Conservation (phyloP, 2,329 filamentous ascomycete species). For the Dryadomyces quercivorus region DNA sequence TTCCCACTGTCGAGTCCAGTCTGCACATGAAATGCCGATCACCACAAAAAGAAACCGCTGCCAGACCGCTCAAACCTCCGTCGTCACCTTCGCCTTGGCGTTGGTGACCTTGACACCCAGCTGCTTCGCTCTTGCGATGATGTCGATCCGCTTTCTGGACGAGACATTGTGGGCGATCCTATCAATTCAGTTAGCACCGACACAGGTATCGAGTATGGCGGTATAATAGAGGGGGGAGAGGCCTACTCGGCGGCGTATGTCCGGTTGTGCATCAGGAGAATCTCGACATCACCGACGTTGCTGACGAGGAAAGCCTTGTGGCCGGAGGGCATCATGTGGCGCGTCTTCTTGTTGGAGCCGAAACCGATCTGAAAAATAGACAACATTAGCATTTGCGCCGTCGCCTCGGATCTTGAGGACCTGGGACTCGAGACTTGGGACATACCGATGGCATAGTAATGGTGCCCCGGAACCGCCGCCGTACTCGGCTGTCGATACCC, state of each 20-base stretch:
- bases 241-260: constrained; percentile 97
- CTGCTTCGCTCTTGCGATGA: constrained; percentile 94
- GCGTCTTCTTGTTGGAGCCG: constrained; percentile 98
- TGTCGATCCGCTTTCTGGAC: constrained; percentile 96
- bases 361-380: constrained; percentile 68
- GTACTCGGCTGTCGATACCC: constrained; percentile 98
- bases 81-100: constrained; percentile 96
- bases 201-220: neutral
- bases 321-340: constrained; percentile 96
- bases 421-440: constrained; percentile 18
- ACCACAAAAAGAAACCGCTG: constrained; percentile 2
- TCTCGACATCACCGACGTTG: constrained; percentile 91
- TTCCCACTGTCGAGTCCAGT: constrained; percentile 7
- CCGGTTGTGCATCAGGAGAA: constrained; percentile 99
- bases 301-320: constrained; percentile 99
- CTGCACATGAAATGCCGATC: constrained; percentile 7
- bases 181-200: neutral
- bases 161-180: constrained; percentile 98
- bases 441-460: constrained; percentile 96
- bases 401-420: no score
- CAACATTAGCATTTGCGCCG: neutral
- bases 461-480: constrained; percentile 93
- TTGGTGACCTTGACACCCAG: constrained; percentile 99
- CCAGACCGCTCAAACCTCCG: constrained; percentile 55
- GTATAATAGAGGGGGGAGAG: neutral